Conservation (phyloP, 1,284 basidiomycete species). For the Cryptococcus neoformans region DNA sequence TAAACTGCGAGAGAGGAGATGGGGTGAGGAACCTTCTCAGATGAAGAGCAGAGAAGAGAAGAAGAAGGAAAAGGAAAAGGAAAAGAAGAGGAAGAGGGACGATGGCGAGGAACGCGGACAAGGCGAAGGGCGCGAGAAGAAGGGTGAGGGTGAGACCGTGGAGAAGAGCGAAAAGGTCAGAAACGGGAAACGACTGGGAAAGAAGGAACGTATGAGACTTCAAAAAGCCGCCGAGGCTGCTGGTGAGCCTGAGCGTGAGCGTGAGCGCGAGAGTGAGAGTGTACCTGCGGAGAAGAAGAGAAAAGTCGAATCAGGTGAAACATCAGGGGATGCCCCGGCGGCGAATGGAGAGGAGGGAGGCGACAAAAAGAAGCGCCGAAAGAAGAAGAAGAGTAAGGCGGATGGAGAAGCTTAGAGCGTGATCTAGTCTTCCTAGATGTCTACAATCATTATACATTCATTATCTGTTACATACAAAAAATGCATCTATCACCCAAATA, state of each 20-base stretch:
- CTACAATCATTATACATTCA: not conserved
- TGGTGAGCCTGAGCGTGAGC: not conserved
- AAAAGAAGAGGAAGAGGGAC: conserved; percentile 52
- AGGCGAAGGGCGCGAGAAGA: conserved; percentile 7
- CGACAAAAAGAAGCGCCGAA: conserved; percentile 15
- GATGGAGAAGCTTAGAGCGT: not conserved
- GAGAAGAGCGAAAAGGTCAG: not conserved
- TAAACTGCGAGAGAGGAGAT: conserved; percentile 53
- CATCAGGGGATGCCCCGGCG: too few species aligned
- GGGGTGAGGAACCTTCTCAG: conserved; percentile 49
- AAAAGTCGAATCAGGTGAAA: conserved; percentile 2
- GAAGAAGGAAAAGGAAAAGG: conserved; percentile 32
- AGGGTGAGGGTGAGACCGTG: conserved; percentile 10
- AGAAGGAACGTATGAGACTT: conserved; percentile 21
- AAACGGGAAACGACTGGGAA: conserved; percentile 10
- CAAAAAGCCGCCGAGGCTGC: conserved; percentile 1
- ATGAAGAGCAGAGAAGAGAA: conserved; percentile 7
- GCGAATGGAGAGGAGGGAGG: conserved; percentile 1
- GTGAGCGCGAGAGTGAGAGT: not conserved
- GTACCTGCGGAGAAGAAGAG: conserved; percentile 9
- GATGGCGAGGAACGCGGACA: conserved; percentile 10
- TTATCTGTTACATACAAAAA: not conserved
- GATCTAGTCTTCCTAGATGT: not conserved
- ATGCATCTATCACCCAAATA: not conserved
- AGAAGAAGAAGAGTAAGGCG: conserved; percentile 8